Evolutionary conservation across 2,329 filamentous ascomycete genomes (phyloP).

Genomic region (Fusarium sp.): DNA sequence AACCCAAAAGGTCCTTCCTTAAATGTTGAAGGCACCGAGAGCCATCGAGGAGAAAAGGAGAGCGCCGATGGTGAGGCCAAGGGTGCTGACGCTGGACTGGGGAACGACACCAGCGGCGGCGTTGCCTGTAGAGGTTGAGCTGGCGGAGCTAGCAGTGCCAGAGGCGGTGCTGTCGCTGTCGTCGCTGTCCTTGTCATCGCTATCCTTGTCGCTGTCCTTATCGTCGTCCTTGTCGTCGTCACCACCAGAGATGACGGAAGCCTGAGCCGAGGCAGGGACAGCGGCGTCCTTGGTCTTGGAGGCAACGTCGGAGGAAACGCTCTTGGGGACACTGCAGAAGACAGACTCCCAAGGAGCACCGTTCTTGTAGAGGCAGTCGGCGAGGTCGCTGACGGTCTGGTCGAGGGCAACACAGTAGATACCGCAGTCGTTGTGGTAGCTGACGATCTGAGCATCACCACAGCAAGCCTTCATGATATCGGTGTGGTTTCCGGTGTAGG

Average conservation of each 20-base stretch:
- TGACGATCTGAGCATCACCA: constrained; percentile 53
- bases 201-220: constrained; percentile 6
- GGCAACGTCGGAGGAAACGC: constrained; percentile 46
- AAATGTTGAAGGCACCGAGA: constrained; percentile 41
- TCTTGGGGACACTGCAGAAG: constrained; percentile 54
- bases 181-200: constrained; percentile 17
- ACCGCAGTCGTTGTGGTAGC: constrained; percentile 60
- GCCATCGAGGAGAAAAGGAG: constrained; percentile 50
- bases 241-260: constrained; percentile 45
- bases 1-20: constrained; percentile 6
- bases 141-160: constrained; percentile 23
- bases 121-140: constrained; percentile 24
- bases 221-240: constrained; percentile 13
- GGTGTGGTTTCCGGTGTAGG: constrained; percentile 52
- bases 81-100: constrained; percentile 43
- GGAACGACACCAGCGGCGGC: constrained; percentile 34
- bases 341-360: constrained; percentile 51
- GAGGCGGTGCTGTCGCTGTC: constrained; percentile 8
- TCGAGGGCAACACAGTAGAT: constrained; percentile 58
- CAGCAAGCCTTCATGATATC: constrained; percentile 59
- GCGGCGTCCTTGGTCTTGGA: constrained; percentile 40
- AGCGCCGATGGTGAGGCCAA: constrained; percentile 49
- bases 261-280: constrained; percentile 45
- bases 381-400: constrained; percentile 45
- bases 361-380: constrained; percentile 52